Base-by-base conservation (phyloP, 371 early-diverging fungal genomes). In the Mortierella sp. region DNA sequence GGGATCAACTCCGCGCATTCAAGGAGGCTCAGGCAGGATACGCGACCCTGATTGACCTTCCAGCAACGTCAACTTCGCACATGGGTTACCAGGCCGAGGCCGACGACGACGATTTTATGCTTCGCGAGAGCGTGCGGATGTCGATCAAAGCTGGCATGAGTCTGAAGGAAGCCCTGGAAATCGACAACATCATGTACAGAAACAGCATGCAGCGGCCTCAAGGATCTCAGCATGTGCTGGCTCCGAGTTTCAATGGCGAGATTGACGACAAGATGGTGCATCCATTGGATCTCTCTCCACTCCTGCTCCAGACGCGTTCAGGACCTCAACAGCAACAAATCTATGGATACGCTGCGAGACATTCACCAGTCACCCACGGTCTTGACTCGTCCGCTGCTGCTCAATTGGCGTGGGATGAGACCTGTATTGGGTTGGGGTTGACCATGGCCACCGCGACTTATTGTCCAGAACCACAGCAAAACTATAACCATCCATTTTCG, bases 261-360 rank as follows among this genome's bases (percentile, higher is more conserved):
- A 75, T 78, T n/a, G 57, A 28, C 14, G 70, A 72, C 71, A 69
- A 73, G 21, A 31, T 70, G 31, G 74, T 76, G 3, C 83, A 78
- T 46, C 82, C 78, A 14, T 26, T 79, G 53, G 82, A 82, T n/a
- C 53, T 76, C 13, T 70, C 83, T 0, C 83, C 77, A 9, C 61
- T 76, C 16, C 55, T 70, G 5, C 44, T 59, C 10, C 83, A 79
- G 24, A 57, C 48, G n/a, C 77, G 61, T 34, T 16, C 69, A n/a
- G 34, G 72, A 0, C 46, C 31, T 6, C 76, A 73, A 40, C 70
- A n/a, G 13, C 69, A 55, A 57, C 28, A 50, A 10, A n/a, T 3
- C 28, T 57, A 69, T 4, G 71, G 24, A 5, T 37, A 37, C 11
- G 10, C 67, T 6, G 19, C 40, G 9, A 6, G 40, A 10, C 40